These are phyloP conservation scores for Penicillium robsamsonii DNA, from an alignment of 495 filamentous ascomycete species.

Conservation along the genomic window DNA sequence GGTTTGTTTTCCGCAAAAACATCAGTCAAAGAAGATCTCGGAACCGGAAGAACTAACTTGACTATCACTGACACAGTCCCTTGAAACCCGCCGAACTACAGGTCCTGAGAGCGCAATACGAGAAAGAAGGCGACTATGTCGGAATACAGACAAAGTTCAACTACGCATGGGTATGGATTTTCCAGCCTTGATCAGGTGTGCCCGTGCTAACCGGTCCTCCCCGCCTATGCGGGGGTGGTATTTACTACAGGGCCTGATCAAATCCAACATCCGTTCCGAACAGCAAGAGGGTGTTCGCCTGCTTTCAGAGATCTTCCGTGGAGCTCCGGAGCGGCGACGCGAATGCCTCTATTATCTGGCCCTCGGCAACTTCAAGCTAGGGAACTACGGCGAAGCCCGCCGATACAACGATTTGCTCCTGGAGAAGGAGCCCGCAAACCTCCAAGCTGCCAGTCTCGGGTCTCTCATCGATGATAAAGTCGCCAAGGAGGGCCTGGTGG, in stretches of 20 bases:
- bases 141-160: conserved; percentile 99
- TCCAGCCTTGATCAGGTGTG: not conserved
- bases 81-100: conserved; percentile 86
- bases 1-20: conserved; percentile 57
- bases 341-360: conserved; percentile 98
- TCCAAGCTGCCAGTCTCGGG: conserved; percentile 83
- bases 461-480: conserved; percentile 93
- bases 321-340: conserved; percentile 81
- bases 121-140: conserved; percentile 94
- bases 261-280: conserved; percentile 75
- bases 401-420: conserved; percentile 90
- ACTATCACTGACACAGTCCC: conserved; percentile 52
- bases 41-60: conserved; percentile 17
- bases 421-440: conserved; percentile 82
- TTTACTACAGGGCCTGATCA: conserved; percentile 78
- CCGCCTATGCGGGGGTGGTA: conserved; percentile 15
- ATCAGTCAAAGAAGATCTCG: not conserved
- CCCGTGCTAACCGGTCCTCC: conserved; percentile 14
- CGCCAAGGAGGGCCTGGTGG: conserved; percentile 86
- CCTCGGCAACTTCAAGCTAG: conserved; percentile 95
- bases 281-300: conserved; percentile 95
- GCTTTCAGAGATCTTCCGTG: conserved; percentile 95
- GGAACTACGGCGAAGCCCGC: conserved; percentile 92
- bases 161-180: conserved; percentile 81
- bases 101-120: conserved; percentile 88